Conservation (phyloP, 345 rosid genomes). For the Salix caprea region DNA sequence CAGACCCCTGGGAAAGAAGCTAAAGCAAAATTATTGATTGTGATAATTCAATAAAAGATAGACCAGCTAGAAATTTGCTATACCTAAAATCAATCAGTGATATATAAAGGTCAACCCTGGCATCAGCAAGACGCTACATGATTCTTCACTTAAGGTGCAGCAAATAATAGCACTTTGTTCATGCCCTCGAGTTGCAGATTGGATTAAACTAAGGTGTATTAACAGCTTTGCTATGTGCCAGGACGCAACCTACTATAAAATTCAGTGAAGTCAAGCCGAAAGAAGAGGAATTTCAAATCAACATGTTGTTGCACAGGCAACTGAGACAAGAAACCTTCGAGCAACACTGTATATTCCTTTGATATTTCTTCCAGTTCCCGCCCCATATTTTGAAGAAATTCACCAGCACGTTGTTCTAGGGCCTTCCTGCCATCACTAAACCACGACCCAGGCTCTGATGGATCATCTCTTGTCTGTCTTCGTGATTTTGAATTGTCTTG, state of each 20-base stretch:
- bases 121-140: conserved; percentile 21
- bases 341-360: conserved; percentile 64
- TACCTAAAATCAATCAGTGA: conserved; percentile 35
- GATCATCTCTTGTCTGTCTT: conserved; percentile 30
- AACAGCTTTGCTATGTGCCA: conserved; percentile 34
- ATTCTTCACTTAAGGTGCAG: conserved; percentile 15
- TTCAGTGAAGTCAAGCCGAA: conserved; percentile 95
- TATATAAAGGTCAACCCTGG: conserved; percentile 22
- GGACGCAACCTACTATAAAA: conserved; percentile 67
- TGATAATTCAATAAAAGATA: background rate
- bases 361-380: conserved; percentile 71
- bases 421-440: conserved; percentile 79
- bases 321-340: conserved; percentile 73
- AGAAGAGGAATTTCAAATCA: conserved; percentile 88
- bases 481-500: conserved; percentile 42
- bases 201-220: conserved; percentile 6
- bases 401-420: conserved; percentile 79
- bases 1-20: background rate
- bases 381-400: conserved; percentile 76
- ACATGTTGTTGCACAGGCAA: conserved; percentile 86
- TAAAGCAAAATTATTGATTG: background rate
- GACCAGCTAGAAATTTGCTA: conserved; percentile 1
- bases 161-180: conserved; percentile 4
- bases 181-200: conserved; percentile 12
- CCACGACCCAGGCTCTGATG: conserved; percentile 62